Percentiles rank a stretch among this genome's conserved stretches.
Evolutionary conservation across 139 green algal species (phyloP).

Genomic region (Chlamydomonas applanata): DNA sequence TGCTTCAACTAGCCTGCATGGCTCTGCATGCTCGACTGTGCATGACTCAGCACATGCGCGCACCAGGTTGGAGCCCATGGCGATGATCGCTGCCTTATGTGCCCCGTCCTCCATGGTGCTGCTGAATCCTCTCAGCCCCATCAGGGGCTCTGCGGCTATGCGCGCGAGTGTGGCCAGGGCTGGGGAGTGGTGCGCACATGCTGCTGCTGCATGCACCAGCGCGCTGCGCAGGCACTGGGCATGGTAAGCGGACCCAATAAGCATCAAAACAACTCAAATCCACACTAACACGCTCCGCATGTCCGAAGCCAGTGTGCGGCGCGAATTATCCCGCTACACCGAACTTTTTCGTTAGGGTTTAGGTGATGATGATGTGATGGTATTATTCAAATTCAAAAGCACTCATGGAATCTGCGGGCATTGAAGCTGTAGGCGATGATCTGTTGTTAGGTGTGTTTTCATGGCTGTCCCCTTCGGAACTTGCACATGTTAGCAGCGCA

Average conservation of each 20-base stretch:
- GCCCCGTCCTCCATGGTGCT: background rate
- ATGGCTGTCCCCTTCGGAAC: background rate
- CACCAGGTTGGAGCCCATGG: slow-evolving; percentile 56
- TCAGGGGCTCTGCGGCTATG: no score
- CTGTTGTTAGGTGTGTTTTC: background rate
- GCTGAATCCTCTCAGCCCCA: background rate
- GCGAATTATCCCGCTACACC: no score
- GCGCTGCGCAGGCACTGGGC: background rate
- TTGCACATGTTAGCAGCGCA: background rate
- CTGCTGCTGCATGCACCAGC: background rate
- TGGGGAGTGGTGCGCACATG: background rate
- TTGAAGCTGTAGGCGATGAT: background rate
- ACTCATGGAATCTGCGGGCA: background rate
- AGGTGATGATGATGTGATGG: no score
- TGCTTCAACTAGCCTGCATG: no score
- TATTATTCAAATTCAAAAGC: no score
- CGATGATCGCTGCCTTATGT: slow-evolving; percentile 48
- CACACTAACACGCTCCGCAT: no score
- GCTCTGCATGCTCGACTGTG: background rate
- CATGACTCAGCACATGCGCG: background rate
- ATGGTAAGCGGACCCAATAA: no score
- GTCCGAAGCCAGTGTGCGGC: no score
- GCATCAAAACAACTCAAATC: no score
- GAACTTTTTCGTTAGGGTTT: no score
- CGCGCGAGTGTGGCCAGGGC: no score